Evolutionary conservation across 2,329 filamentous ascomycete species (phyloP).

Genomic region (Aspergillus unguis): DNA sequence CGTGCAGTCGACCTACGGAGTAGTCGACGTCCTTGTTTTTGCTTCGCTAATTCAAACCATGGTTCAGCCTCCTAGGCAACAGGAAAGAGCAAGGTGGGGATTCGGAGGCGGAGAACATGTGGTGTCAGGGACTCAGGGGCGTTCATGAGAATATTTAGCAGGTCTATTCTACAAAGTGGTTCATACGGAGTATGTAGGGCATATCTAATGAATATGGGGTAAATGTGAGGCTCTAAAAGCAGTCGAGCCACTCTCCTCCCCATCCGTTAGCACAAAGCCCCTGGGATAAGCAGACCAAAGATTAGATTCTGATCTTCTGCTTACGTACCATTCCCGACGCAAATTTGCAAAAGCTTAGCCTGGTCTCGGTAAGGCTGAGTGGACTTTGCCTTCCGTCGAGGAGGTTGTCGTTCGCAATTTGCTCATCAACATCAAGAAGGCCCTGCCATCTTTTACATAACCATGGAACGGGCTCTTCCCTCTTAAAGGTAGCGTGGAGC

Average conservation of each 20-base stretch:
- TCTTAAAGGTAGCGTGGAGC: background rate
- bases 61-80: conserved; percentile 1
- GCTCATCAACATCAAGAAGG: background rate
- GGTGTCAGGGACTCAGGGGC: background rate
- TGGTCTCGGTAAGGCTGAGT: conserved; percentile 4
- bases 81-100: conserved; percentile 2
- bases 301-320: background rate
- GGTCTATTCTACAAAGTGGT: background rate
- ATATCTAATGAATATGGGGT: too few relatives aligned
- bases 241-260: too few relatives aligned
- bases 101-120: background rate
- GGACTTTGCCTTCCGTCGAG: conserved; percentile 1
- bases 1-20: background rate
- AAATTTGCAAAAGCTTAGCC: conserved; percentile 9
- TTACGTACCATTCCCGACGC: background rate
- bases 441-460: background rate
- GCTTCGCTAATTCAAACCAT: background rate
- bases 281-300: too few relatives aligned
- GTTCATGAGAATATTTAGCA: background rate
- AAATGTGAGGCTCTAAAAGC: too few relatives aligned
- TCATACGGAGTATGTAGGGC: background rate
- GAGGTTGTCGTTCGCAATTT: background rate
- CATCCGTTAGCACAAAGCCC: too few relatives aligned
- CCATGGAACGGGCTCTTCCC: background rate
- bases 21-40: background rate